phyloP scores from a whole-genome alignment of 208 protist species.

The Trypanosomatidae sp. region DNA sequence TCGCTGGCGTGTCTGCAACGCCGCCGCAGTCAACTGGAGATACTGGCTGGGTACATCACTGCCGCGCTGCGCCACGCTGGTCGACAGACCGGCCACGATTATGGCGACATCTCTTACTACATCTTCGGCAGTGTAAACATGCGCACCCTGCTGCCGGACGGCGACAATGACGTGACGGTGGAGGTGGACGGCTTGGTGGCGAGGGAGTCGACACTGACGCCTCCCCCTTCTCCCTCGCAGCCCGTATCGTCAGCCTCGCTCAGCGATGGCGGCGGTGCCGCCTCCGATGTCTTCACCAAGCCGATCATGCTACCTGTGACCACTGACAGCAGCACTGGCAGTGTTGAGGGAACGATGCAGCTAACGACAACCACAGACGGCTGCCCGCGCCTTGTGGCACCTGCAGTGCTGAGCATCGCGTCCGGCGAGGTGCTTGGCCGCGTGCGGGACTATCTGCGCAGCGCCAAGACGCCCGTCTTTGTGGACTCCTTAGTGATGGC shows the following conservation, averaged over 20 bases:
- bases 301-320: slow-evolving; percentile 31
- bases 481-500: slow-evolving; percentile 81
- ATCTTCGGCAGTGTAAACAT: slow-evolving; percentile 88
- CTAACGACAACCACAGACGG: slow-evolving; percentile 42
- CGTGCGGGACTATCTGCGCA: slow-evolving; percentile 68
- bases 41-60: slow-evolving; percentile 60
- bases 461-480: slow-evolving; percentile 49
- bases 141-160: slow-evolving; percentile 87
- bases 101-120: slow-evolving; percentile 70
- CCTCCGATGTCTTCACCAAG: background rate
- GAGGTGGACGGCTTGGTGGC: slow-evolving; percentile 73
- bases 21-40: slow-evolving; percentile 57
- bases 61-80: slow-evolving; percentile 53
- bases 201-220: slow-evolving; percentile 12
- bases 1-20: slow-evolving; percentile 47
- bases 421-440: slow-evolving; percentile 64
- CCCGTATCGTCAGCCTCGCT: slow-evolving; percentile 8
- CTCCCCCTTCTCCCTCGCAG: slow-evolving; percentile 10
- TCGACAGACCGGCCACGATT: slow-evolving; percentile 22
- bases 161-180: slow-evolving; percentile 87
- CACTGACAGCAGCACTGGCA: slow-evolving; percentile 60
- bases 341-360: slow-evolving; percentile 55
- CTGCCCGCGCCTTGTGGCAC: slow-evolving; percentile 41
- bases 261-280: background rate
- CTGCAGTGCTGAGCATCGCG: slow-evolving; percentile 58